Evolutionary conservation across 192 early-diverging fungal genomes (phyloP).

Genomic region (Funneliformis mosseae): DNA sequence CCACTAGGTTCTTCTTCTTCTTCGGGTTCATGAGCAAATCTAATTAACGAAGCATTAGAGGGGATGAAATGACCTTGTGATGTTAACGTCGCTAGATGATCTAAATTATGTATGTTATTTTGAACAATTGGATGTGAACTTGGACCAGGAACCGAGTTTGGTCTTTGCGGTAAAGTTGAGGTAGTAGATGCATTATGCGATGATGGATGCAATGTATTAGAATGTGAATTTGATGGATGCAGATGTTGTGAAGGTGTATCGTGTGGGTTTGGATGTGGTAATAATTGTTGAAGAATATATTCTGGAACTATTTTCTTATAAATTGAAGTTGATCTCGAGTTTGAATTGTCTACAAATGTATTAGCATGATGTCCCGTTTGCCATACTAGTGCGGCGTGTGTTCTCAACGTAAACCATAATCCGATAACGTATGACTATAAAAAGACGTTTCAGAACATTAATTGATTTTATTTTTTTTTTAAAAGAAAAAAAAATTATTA

Average conservation of each 20-base stretch:
- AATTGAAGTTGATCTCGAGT: slow-evolving; percentile 36
- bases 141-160: neutral
- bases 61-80: slow-evolving; percentile 29
- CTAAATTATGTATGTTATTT: slow-evolving; percentile 23
- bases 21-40: slow-evolving; percentile 55
- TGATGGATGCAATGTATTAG: too few relatives aligned
- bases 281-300: slow-evolving; percentile 51
- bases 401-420: slow-evolving; percentile 90
- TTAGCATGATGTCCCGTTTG: slow-evolving; percentile 53
- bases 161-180: neutral
- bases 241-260: neutral
- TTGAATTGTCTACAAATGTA: slow-evolving; percentile 27
- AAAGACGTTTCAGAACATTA: neutral
- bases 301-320: slow-evolving; percentile 51
- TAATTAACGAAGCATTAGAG: slow-evolving; percentile 32
- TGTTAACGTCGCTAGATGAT: slow-evolving; percentile 25
- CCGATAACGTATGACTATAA: slow-evolving; percentile 84
- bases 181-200: neutral
- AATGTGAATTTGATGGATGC: neutral
- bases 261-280: neutral
- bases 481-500: neutral
- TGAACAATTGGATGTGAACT: neutral
- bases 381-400: slow-evolving; percentile 81
- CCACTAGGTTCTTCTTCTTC: slow-evolving; percentile 69
- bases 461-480: neutral